Conservation (phyloP, 106 monocot species). For the Phalaenopsis equestris region DNA sequence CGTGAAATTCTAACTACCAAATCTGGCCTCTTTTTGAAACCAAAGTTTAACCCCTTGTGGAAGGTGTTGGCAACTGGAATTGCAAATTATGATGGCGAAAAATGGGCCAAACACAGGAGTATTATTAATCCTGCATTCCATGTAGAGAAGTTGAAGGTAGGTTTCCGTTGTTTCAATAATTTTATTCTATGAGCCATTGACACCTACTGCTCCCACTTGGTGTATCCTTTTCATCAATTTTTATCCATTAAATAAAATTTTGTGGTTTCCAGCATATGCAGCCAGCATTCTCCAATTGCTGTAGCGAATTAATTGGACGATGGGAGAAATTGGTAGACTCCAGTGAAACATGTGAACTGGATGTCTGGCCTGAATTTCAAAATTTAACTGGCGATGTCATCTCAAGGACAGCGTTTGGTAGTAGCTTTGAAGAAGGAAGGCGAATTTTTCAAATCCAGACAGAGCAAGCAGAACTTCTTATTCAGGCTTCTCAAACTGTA, state of each 20-base stretch:
- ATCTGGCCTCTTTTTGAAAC: conserved; percentile 46
- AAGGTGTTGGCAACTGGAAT: conserved; percentile 30
- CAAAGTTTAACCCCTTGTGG: conserved; percentile 1
- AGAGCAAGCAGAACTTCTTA: not conserved
- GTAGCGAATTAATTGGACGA: conserved; percentile 28
- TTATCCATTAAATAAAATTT: not conserved
- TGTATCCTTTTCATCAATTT: not conserved
- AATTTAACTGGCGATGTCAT: conserved; percentile 3
- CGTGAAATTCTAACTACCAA: conserved; percentile 57
- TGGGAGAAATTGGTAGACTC: conserved; percentile 28
- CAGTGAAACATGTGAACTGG: conserved; percentile 25
- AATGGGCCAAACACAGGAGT: conserved; percentile 69
- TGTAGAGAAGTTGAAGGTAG: conserved; percentile 68
- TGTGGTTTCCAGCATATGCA: conserved; percentile 36
- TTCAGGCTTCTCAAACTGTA: not conserved
- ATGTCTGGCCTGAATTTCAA: conserved; percentile 20
- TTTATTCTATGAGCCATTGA: not conserved
- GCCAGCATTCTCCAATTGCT: conserved; percentile 45
- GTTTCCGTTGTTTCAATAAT: not conserved
- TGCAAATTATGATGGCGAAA: conserved; percentile 38
- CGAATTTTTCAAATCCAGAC: conserved; percentile 7
- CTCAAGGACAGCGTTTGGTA: conserved; percentile 9
- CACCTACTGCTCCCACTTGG: not conserved
- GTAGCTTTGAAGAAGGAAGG: conserved; percentile 9
- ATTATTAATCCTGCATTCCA: conserved; percentile 87